These are phyloP conservation scores for Picea sitchensis DNA, from an alignment of 75 land plant species.

Conservation along the genomic window DNA sequence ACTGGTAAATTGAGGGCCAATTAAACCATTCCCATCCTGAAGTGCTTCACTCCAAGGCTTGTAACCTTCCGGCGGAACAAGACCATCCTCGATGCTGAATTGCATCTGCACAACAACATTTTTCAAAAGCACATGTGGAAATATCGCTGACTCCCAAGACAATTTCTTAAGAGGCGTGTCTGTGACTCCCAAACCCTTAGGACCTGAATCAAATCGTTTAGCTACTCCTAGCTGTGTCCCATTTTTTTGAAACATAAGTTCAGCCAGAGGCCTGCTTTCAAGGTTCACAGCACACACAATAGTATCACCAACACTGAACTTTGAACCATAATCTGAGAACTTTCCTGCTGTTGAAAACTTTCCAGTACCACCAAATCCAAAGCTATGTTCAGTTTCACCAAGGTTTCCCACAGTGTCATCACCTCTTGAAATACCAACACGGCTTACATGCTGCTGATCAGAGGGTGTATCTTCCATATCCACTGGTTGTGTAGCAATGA, in stretches of 20 bases:
- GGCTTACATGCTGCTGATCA: conserved; percentile 46
- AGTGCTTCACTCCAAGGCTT: conserved; percentile 48
- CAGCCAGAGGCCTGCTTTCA: conserved; percentile 35
- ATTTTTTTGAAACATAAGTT: conserved; percentile 41
- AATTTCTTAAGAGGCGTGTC: conserved; percentile 11
- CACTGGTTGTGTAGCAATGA: conserved; percentile 32
- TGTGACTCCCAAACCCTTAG: conserved; percentile 28
- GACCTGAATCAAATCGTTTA: conserved; percentile 43
- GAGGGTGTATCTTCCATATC: conserved; percentile 42
- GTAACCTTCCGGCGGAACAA: conserved; percentile 40
- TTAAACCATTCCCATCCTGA: conserved; percentile 32
- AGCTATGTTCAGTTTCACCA: conserved; percentile 47
- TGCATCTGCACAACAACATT: conserved; percentile 50
- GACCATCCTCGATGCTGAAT: conserved; percentile 42
- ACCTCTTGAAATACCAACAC: conserved; percentile 55
- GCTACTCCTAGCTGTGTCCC: conserved; percentile 47
- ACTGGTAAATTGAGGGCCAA: conserved; percentile 28
- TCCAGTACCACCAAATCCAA: conserved; percentile 61
- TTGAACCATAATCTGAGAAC: conserved; percentile 39
- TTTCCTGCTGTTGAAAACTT: conserved; percentile 42
- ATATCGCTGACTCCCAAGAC: conserved; percentile 39
- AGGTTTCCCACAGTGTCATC: conserved; percentile 43
- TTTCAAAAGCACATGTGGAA: conserved; percentile 53
- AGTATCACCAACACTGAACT: conserved; percentile 52
- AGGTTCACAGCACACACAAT: conserved; percentile 54